phyloP scores from a whole-genome alignment of 805 yeast species.

The Saccharomycopsis fibuligera region DNA sequence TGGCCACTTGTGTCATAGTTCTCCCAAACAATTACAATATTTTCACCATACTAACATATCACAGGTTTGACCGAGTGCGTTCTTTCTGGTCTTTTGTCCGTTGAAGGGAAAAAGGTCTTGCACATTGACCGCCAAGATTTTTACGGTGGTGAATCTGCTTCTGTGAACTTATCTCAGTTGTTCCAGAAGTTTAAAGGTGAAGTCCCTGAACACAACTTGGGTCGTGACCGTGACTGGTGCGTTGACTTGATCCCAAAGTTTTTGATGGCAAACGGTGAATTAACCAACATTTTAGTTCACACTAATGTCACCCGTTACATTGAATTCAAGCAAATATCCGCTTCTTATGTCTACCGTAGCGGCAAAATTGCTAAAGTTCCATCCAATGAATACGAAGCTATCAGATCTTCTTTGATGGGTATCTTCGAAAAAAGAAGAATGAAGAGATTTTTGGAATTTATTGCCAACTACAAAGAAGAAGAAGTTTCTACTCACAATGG shows the following conservation, averaged over 20 bases:
- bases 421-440: constrained; percentile 92
- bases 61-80: constrained; percentile 95
- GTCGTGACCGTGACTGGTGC: constrained; percentile 96
- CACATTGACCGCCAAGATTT: constrained; percentile 96
- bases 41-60: too few species aligned
- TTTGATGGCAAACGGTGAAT: constrained; percentile 95
- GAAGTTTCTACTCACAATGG: constrained; percentile 79
- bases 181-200: constrained; percentile 74
- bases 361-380: constrained; percentile 95
- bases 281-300: constrained; percentile 90
- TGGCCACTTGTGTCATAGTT: too few species aligned
- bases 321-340: constrained; percentile 95
- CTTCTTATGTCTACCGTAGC: constrained; percentile 85
- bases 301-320: constrained; percentile 94
- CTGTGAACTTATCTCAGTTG: constrained; percentile 60
- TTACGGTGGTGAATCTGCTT: constrained; percentile 90
- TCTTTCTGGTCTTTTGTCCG: constrained; percentile 85
- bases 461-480: constrained; percentile 74
- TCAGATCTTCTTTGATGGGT: constrained; percentile 89
- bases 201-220: constrained; percentile 53
- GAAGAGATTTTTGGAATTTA: constrained; percentile 86
- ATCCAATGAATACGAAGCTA: constrained; percentile 83
- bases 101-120: constrained; percentile 96
- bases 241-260: constrained; percentile 96
- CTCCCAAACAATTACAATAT: too few species aligned